Evolutionary conservation across 1,284 basidiomycete genomes (phyloP).

Genomic region (Cryptococcus sp.): DNA sequence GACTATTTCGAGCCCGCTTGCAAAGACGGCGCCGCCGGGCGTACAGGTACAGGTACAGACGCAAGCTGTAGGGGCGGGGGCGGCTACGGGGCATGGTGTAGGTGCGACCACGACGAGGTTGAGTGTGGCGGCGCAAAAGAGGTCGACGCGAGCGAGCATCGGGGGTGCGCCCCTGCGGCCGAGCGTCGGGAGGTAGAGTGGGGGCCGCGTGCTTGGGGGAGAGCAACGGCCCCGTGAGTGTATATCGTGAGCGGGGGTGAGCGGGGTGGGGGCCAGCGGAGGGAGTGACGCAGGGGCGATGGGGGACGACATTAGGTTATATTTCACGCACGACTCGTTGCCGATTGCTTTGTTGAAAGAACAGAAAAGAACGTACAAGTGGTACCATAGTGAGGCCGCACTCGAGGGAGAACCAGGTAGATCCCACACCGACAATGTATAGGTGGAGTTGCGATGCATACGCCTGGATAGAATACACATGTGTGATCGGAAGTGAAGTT

Average conservation of each 20-base stretch:
- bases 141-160: conserved; percentile 24
- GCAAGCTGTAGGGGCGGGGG: neutral
- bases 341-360: neutral
- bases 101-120: neutral
- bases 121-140: conserved; percentile 9
- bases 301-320: neutral
- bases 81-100: conserved; percentile 1
- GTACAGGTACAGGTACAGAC: conserved; percentile 8
- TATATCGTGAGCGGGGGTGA: neutral
- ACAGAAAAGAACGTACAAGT: neutral
- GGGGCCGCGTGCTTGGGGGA: too few species aligned
- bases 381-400: neutral
- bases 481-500: too few species aligned
- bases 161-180: conserved; percentile 6
- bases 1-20: conserved; percentile 25
- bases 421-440: conserved; percentile 13
- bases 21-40: conserved; percentile 7
- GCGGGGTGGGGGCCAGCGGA: neutral
- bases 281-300: neutral
- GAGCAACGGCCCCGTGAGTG: too few species aligned
- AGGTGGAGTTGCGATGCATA: conserved; percentile 3
- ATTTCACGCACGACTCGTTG: neutral
- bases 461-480: too few species aligned
- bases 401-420: neutral
- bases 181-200: neutral